phyloP scores from a whole-genome alignment of 495 filamentous ascomycete species.

The Penicillium roqueforti region DNA sequence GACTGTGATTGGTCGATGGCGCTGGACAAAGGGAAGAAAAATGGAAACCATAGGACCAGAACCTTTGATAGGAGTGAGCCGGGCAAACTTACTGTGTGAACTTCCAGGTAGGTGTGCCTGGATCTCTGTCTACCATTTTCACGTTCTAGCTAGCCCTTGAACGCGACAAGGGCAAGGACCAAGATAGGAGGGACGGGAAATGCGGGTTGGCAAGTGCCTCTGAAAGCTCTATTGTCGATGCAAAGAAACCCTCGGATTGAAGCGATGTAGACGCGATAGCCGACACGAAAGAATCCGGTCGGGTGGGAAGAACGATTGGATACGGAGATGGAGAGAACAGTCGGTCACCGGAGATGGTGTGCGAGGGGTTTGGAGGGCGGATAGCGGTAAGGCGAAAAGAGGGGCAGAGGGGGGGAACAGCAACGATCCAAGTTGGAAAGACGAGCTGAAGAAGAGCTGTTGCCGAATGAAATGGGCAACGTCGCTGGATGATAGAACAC shows the following conservation, averaged over 20 bases:
- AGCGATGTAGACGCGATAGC: slow-evolving; percentile 3
- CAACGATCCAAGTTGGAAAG: neutral
- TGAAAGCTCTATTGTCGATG: slow-evolving; percentile 20
- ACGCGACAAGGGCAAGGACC: slow-evolving; percentile 14
- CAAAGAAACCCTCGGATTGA: slow-evolving; percentile 10
- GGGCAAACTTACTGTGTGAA: slow-evolving; percentile 89
- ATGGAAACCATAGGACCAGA: neutral
- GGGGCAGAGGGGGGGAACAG: slow-evolving; percentile 9
- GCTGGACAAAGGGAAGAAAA: neutral
- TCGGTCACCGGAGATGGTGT: slow-evolving; percentile 14
- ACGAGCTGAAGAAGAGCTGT: slow-evolving; percentile 3
- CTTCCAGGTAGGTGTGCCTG: slow-evolving; percentile 95
- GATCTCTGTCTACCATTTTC: slow-evolving; percentile 94
- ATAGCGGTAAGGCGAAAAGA: slow-evolving; percentile 17
- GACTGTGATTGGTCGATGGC: neutral
- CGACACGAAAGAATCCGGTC: slow-evolving; percentile 18
- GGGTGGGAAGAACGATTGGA: slow-evolving; percentile 9
- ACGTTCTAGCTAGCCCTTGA: slow-evolving; percentile 45
- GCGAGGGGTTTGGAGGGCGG: slow-evolving; percentile 22
- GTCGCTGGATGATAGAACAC: slow-evolving; percentile 6
- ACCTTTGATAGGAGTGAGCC: neutral
- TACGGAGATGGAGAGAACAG: slow-evolving; percentile 7
- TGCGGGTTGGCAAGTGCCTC: slow-evolving; percentile 10
- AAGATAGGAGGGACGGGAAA: slow-evolving; percentile 14
- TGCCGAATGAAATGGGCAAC: slow-evolving; percentile 12